Base-by-base conservation (phyloP, 345 rosid species). In the Camelina hispida region DNA sequence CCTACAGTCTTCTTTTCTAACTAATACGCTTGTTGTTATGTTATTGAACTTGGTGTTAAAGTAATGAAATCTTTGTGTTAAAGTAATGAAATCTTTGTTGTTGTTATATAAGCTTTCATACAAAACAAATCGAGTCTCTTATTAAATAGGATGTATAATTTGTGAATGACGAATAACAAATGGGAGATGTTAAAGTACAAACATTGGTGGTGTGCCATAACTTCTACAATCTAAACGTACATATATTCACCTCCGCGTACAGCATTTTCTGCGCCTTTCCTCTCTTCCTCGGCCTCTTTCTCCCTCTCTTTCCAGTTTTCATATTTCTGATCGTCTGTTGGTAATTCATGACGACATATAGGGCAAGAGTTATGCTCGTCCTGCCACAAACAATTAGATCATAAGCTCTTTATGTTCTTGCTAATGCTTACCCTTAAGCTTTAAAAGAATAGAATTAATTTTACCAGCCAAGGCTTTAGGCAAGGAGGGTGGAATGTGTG, bases 291-390 rank as follows among this genome's bases (percentile, higher is more conserved):
- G 0, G 93, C 97, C 80, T 89, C 96, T 80, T 85, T 90, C 84
- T 91, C 96, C 57, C 81, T 76, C 82, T 91, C 96, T 84, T 94
- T 95, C 98, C 98, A 86, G 82, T 80, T 90, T 83, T 95, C 99
- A 15, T 95, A 95, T 12, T 81, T 85, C 78, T 89, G 91, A 79
- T 95, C 99, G 50, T 95, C 99, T 17, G 97, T 95, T 50, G 77
- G 88, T 72, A 95, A 83, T 72, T 95, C 99, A 11, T 89, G 86
- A 56, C 97, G 89, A 65, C 99, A 95, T 69, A 92, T 88, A 17
- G 99, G 99, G 76, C 99, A 95, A 51, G 99, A 92, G 85, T 95
- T 95, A 81, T 92, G 93, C 74, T 87, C 97, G 64, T 95, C 93
- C 99, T 89, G 88, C 71, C 71, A 69, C 30, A 51, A 10, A 52